Percentiles rank a stretch among this genome's conserved stretches.
phyloP scores from a whole-genome alignment of 805 yeast species.

The Yamadazyma philogaea region DNA sequence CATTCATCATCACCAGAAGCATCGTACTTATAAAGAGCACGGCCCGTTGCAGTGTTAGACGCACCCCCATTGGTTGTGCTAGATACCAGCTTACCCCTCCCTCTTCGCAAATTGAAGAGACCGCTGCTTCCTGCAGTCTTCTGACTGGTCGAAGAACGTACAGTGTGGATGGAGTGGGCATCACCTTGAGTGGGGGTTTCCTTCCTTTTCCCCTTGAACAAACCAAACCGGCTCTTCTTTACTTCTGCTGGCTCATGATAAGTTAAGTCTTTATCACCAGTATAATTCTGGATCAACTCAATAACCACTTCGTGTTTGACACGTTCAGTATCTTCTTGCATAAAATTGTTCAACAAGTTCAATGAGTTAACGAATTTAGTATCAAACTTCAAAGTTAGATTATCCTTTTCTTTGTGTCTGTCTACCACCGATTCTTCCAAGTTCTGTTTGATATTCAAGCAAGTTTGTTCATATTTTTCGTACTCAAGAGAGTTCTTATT shows the following conservation, averaged over 20 bases:
- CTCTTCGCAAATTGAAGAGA: slow-evolving; percentile 36
- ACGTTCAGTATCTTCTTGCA: slow-evolving; percentile 69
- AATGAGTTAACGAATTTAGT: slow-evolving; percentile 53
- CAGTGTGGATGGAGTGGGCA: slow-evolving; percentile 33
- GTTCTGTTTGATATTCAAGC: slow-evolving; percentile 50
- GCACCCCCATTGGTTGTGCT: slow-evolving; percentile 13
- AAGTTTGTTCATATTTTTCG: slow-evolving; percentile 36
- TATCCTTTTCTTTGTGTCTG: slow-evolving; percentile 32
- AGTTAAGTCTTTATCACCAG: slow-evolving; percentile 69
- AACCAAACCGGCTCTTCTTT: slow-evolving; percentile 57
- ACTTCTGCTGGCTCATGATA: slow-evolving; percentile 49
- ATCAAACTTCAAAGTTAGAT: slow-evolving; percentile 51
- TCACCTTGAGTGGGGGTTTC: slow-evolving; percentile 18
- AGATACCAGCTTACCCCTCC: slow-evolving; percentile 26
- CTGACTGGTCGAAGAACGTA: slow-evolving; percentile 27
- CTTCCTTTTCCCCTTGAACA: slow-evolving; percentile 37
- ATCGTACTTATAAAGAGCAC: slow-evolving; percentile 63
- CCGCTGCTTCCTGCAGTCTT: slow-evolving; percentile 22
- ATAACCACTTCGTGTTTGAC: slow-evolving; percentile 81
- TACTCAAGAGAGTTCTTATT: slow-evolving; percentile 39
- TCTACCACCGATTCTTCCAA: slow-evolving; percentile 42
- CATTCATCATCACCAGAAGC: slow-evolving; percentile 78
- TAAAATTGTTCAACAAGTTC: slow-evolving; percentile 54
- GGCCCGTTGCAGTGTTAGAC: slow-evolving; percentile 26
- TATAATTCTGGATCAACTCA: slow-evolving; percentile 83